phyloP scores from a whole-genome alignment of 2,329 filamentous ascomycete species.

The Aureobasidium sp. region DNA sequence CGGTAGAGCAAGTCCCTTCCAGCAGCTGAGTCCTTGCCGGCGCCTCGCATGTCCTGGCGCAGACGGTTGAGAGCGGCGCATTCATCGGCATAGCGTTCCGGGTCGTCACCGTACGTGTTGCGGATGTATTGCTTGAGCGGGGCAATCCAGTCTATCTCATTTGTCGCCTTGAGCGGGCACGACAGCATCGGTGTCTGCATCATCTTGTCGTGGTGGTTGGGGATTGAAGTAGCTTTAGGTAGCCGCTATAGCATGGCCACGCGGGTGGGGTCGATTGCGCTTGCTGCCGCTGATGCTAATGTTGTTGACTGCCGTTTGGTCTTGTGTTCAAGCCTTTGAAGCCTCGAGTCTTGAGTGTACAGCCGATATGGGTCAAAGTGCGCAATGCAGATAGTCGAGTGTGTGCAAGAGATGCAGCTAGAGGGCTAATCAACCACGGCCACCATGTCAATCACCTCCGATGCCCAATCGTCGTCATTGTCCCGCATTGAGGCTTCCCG shows the following conservation, averaged over 20 bases:
- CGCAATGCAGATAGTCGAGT: background rate
- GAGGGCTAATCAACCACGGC: background rate
- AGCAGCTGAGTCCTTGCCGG: conserved; percentile 90
- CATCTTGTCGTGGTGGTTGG: conserved; percentile 25
- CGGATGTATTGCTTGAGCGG: conserved; percentile 92
- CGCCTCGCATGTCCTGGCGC: conserved; percentile 96
- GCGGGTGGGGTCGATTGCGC: conserved; percentile 6
- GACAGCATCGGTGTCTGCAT: conserved; percentile 92
- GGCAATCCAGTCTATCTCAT: conserved; percentile 95
- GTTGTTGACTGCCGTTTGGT: background rate
- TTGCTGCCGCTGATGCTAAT: background rate
- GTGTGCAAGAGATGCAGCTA: background rate
- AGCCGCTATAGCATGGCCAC: conserved; percentile 13
- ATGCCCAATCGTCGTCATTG: conserved; percentile 10
- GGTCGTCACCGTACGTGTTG: conserved; percentile 90
- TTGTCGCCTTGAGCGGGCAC: conserved; percentile 83
- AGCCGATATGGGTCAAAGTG: background rate
- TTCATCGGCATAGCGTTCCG: conserved; percentile 91
- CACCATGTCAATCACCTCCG: background rate
- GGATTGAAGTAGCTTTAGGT: background rate
- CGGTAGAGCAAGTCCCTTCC: conserved; percentile 89
- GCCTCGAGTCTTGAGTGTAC: background rate
- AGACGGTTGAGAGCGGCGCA: conserved; percentile 89
- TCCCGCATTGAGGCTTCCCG: background rate
- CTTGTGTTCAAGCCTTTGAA: background rate